Conservation (phyloP, 495 filamentous ascomycete species). For the Viridothelium virens region DNA sequence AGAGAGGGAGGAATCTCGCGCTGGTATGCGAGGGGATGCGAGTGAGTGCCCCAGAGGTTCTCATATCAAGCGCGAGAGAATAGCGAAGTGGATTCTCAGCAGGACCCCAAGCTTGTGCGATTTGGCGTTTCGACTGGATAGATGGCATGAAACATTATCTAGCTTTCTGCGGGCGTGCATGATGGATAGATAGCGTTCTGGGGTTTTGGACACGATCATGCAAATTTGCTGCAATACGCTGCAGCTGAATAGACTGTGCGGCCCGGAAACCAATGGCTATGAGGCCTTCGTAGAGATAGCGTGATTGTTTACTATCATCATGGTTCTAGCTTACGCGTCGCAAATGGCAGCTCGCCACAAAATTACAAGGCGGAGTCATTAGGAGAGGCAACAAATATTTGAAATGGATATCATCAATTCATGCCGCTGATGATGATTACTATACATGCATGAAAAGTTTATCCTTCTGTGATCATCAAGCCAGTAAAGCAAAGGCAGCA, state of each 20-base stretch:
- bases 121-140: no score
- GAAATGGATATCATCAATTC: conserved; percentile 16
- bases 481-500: conserved; percentile 13
- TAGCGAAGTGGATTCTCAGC: no score
- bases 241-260: no score
- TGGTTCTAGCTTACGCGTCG: conserved; percentile 4
- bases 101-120: no score
- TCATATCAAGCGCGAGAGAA: background rate
- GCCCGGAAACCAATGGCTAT: no score
- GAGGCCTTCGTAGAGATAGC: no score
- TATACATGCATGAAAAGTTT: conserved; percentile 22
- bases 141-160: no score
- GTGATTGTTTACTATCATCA: no score
- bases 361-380: background rate
- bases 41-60: background rate
- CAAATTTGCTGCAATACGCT: no score
- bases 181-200: no score
- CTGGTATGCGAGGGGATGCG: background rate
- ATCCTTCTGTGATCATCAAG: conserved; percentile 18
- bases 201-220: no score
- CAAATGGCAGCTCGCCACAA: background rate
- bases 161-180: no score
- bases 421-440: conserved; percentile 26
- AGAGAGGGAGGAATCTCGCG: background rate
- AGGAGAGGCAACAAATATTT: background rate